Evolutionary conservation across 495 filamentous ascomycete species (phyloP), one percentile per base, ranked within the genome.

Genomic region (Oleoguttula mirabilis): DNA sequence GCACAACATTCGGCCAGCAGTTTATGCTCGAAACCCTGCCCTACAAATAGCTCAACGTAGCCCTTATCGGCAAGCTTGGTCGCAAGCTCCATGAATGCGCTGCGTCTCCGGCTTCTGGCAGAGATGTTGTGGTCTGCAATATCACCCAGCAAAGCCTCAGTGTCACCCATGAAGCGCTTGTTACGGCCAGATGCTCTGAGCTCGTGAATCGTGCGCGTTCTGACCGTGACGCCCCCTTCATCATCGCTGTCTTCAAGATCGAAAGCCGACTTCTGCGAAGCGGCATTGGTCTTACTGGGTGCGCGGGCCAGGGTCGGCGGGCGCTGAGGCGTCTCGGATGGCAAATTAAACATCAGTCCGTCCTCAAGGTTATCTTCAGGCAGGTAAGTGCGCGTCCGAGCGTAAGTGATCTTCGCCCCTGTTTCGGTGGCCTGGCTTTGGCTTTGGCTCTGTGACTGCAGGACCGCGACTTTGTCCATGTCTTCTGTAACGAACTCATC

Each of bases 171-270:
- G 43, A 92, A 87, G 15, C 86, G 79, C 36, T 76, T 79, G 57
- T 88, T 92, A 17, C 79, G 77, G 6, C 90, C 90, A 28, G 85
- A 78, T 49, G 85, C 81, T 47, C 87, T 73, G 32, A 98, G 68
- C 58, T 98, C 90, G 55, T 96, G 87, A 24, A 95, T 82, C 48
- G 79, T 90, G 36, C 80, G 75, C 43, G 94, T 78, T n/a, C 27
- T 25, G 43, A 51, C 55, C 28, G 40, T 21, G 10, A 33, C 50
- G 37, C 72, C 64, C 11, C 67, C 70, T 32, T 68, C 65, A 20
- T 69, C 70, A 21, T 67, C 56, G 21, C 60, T 62, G 12, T 52
- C 51, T 1, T 52, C 47, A 15, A 46, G 16, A 31, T 53, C 48
- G 32, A 51, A 48, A 14, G 39, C 40, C 6, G 44, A 48, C 17